Conservation (phyloP, 164 flowering plant genomes). For the Macadamia tetraphylla region DNA sequence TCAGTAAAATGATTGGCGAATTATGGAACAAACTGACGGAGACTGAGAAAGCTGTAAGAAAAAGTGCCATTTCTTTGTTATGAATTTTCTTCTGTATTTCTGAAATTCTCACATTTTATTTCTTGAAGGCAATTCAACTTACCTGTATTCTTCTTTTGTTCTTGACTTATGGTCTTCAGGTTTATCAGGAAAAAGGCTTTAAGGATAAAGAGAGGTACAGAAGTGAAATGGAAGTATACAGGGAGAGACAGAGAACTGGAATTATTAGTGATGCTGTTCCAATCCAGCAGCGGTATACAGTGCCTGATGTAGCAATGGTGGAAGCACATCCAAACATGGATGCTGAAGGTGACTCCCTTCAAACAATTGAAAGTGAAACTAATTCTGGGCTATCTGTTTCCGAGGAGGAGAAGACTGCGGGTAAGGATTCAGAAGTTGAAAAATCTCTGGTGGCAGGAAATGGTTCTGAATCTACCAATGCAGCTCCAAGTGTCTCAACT, state of each 20-base stretch:
- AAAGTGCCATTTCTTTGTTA: not conserved
- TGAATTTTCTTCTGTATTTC: not conserved
- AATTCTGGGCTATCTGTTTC: conserved; percentile 38
- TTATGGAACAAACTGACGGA: conserved; percentile 76
- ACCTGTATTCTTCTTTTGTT: not conserved
- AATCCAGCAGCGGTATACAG: conserved; percentile 48
- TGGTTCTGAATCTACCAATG: conserved; percentile 16
- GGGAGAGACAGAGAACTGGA: conserved; percentile 46
- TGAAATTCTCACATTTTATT: not conserved
- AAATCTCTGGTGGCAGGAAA: conserved; percentile 16
- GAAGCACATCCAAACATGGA: conserved; percentile 29
- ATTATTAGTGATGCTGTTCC: conserved; percentile 55
- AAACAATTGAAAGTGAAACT: conserved; percentile 28
- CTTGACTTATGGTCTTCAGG: conserved; percentile 34
- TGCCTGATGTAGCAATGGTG: conserved; percentile 24
- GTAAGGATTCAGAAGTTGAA: conserved; percentile 31
- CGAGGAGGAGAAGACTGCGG: conserved; percentile 33
- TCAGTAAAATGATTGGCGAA: conserved; percentile 91
- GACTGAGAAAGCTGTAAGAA: conserved; percentile 58
- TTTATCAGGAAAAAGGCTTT: conserved; percentile 81
- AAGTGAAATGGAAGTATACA: conserved; percentile 76
- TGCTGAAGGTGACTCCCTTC: conserved; percentile 29
- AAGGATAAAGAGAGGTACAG: conserved; percentile 83
- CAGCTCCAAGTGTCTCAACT: conserved; percentile 12
- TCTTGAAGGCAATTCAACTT: not conserved